These are phyloP conservation scores for Fusarium anthophilum DNA, from an alignment of 2,329 filamentous ascomycete species.

Conservation along the genomic window DNA sequence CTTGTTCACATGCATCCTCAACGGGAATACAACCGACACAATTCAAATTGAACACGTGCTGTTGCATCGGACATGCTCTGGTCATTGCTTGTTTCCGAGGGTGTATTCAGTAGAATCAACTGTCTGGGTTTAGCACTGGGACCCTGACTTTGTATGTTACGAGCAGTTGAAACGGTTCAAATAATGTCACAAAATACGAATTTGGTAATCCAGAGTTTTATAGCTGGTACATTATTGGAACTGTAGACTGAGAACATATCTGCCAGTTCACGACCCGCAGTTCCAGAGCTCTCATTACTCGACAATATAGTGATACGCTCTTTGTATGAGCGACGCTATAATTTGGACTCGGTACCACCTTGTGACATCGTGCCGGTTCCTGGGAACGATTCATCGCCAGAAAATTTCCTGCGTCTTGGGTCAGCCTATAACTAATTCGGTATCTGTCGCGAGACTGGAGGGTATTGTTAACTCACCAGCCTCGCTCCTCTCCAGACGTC, in stretches of 20 bases:
- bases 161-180: background rate
- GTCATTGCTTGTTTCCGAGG: background rate
- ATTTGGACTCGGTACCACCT: slow-evolving; percentile 43
- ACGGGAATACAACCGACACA: background rate
- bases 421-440: slow-evolving; percentile 30
- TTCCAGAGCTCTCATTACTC: background rate
- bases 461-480: slow-evolving; percentile 70
- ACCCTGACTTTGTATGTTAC: background rate
- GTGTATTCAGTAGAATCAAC: background rate
- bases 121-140: slow-evolving; percentile 1
- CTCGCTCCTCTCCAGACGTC: slow-evolving; percentile 81
- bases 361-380: slow-evolving; percentile 51
- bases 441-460: slow-evolving; percentile 12
- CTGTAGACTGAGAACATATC: background rate
- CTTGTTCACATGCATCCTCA: background rate
- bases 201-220: slow-evolving; percentile 1
- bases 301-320: slow-evolving; percentile 1
- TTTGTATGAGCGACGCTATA: slow-evolving; percentile 36
- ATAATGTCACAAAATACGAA: background rate
- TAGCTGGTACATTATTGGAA: slow-evolving; percentile 21
- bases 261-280: background rate
- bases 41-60: background rate
- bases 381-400: slow-evolving; percentile 66
- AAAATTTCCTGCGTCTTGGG: slow-evolving; percentile 53
- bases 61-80: background rate